These are phyloP conservation scores for Phaeosphaeria sp. DNA, from an alignment of 2,329 filamentous ascomycete species.

Conservation along the genomic window DNA sequence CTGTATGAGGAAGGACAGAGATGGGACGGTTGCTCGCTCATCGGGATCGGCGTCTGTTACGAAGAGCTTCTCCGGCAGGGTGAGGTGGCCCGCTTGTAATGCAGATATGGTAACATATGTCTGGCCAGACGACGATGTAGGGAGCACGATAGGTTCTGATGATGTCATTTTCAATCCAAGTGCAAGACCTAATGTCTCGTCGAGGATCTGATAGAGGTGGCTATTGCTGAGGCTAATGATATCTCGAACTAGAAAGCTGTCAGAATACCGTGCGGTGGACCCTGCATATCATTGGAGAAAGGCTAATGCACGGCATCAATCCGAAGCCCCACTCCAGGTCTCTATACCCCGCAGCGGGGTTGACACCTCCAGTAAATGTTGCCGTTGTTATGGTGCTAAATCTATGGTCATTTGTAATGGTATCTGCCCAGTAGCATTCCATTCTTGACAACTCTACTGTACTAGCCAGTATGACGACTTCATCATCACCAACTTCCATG, in stretches of 20 bases:
- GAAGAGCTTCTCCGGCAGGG: conserved; percentile 56
- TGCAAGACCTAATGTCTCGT: too few relatives aligned
- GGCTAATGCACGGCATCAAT: conserved; percentile 6
- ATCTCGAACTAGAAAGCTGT: neutral
- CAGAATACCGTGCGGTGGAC: neutral
- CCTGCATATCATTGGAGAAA: conserved; percentile 1
- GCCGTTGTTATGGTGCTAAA: neutral
- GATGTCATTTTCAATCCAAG: neutral
- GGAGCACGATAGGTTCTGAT: conserved; percentile 23
- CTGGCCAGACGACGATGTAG: conserved; percentile 26
- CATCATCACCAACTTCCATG: conserved; percentile 39
- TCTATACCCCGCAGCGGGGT: conserved; percentile 38
- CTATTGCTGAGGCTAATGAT: neutral
- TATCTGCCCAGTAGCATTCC: neutral
- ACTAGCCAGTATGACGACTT: conserved; percentile 16
- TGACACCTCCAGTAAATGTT: neutral
- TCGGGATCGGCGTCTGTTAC: conserved; percentile 53
- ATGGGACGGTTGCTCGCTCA: conserved; percentile 58
- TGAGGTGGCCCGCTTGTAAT: conserved; percentile 48
- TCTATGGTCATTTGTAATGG: neutral
- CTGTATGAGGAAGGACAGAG: conserved; percentile 60
- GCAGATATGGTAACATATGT: conserved; percentile 41
- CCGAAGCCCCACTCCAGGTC: conserved; percentile 27
- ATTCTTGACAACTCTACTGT: neutral
- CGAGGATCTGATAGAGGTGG: too few relatives aligned